A percentile compares a stretch with the other conserved stretches of the same genome.
Conservation (phyloP, 23 red algal species). For the Gracilaria vermiculophylla region DNA sequence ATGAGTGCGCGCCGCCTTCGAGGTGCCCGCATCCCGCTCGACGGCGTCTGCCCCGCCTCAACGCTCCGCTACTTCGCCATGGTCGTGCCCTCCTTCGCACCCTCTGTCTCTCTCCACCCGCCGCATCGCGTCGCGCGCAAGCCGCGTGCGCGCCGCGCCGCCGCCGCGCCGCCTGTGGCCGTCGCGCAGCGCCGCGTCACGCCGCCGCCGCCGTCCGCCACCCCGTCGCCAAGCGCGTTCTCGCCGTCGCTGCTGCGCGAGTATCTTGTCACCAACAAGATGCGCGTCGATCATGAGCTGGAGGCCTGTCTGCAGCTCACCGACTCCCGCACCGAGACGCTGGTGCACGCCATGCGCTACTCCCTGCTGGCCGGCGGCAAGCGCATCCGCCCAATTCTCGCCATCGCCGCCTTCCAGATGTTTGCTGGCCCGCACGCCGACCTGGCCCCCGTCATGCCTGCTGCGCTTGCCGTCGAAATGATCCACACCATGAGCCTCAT, state of each 20-base stretch:
- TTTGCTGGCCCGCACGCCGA: conserved; percentile 58
- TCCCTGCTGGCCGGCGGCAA: conserved; percentile 93
- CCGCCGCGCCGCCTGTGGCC: background rate
- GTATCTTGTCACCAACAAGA: conserved; percentile 18
- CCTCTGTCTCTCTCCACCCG: background rate
- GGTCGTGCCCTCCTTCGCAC: background rate
- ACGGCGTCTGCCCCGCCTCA: no score
- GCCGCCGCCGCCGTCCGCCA: background rate
- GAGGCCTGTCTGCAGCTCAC: conserved; percentile 57
- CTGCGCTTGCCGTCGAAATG: conserved; percentile 96
- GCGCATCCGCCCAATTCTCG: conserved; percentile 86
- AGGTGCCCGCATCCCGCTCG: no score
- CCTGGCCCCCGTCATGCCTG: conserved; percentile 70
- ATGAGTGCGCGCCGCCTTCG: background rate
- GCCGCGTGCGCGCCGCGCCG: background rate
- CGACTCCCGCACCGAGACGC: conserved; percentile 26
- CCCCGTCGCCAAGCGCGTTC: background rate
- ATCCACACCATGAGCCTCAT: conserved; percentile 99
- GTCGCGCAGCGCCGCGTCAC: conserved; percentile 19
- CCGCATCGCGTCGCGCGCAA: conserved; percentile 18
- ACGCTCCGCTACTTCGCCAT: background rate
- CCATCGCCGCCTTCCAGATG: conserved; percentile 88
- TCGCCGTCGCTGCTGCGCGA: background rate
- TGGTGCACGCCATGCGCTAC: conserved; percentile 87
- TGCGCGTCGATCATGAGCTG: conserved; percentile 64